Percentiles rank a stretch among this genome's conserved stretches.
Evolutionary conservation across 129 eudicot species (phyloP).

Genomic region (Scalesia atractyloides): DNA sequence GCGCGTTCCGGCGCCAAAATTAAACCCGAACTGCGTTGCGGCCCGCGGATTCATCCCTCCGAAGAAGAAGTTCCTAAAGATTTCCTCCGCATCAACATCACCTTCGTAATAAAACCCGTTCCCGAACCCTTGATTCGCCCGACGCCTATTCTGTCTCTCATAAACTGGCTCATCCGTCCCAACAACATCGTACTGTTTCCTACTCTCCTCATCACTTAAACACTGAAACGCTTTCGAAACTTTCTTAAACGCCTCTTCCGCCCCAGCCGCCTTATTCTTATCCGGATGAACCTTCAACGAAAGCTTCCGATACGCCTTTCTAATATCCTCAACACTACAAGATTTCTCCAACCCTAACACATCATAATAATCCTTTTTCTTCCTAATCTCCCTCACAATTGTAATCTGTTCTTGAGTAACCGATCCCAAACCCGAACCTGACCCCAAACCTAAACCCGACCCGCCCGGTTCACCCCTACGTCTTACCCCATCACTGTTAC

Average conservation of each 20-base stretch:
- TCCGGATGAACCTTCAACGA: constrained; percentile 87
- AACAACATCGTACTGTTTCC: constrained; percentile 58
- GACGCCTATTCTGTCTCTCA: constrained; percentile 36
- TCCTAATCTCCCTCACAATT: constrained; percentile 62
- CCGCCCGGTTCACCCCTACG: constrained; percentile 48
- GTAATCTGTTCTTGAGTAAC: constrained; percentile 57
- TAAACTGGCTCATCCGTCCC: constrained; percentile 66
- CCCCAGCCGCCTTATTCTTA: constrained; percentile 75
- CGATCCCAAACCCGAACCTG: constrained; percentile 35
- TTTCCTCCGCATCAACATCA: constrained; percentile 77
- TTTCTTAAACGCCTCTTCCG: constrained; percentile 76
- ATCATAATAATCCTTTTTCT: constrained; percentile 76
- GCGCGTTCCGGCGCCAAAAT: constrained; percentile 58
- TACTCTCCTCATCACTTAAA: constrained; percentile 61
- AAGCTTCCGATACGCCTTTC: constrained; percentile 73
- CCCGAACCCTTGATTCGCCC: constrained; percentile 53
- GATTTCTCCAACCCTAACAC: constrained; percentile 62
- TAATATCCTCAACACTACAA: constrained; percentile 66
- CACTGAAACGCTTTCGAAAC: constrained; percentile 80
- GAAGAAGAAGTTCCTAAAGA: constrained; percentile 78
- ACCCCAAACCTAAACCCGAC: constrained; percentile 25
- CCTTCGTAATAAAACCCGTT: constrained; percentile 62
- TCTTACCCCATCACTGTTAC: constrained; percentile 33
- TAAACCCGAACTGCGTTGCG: constrained; percentile 59
- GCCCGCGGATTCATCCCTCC: constrained; percentile 71